Base-by-base conservation (phyloP, 129 eudicot species). In the Arctium minus region DNA sequence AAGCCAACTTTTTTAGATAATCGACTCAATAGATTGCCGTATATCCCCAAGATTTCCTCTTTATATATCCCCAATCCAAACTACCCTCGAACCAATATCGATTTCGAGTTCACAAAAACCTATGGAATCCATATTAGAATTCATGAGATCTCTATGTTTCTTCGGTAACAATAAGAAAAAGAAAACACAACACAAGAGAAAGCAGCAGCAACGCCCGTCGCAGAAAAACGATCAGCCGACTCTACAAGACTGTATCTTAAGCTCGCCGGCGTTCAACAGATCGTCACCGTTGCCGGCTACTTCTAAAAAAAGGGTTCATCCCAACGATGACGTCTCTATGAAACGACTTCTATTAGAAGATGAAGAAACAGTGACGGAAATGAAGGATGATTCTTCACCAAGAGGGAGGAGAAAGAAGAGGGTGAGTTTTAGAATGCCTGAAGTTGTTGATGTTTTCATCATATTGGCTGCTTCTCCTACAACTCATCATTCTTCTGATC, bases 231-330 rank as follows among this genome's bases (percentile, higher is more conserved):
- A 83, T 50, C 80, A 60, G 39, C 60, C 76, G n/a, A 92, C 90
- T 72, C 69, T 89, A 69, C 82, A 84, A 44, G 90, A 89, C 6
- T 84, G 86, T 86, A 89, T 89, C 30, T 39, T 86, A 53, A 48
- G 15, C 29, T 89, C 92, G 3, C 92, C 92, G 7, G 50, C 31
- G 85, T 50, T 86, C 22, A 80, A 77, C 56, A 73, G 12, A 10
- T 50, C 77, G 5, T 73, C 60, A 38, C n/a, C 76, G 4, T 38
- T 73, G 11, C 76, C 33, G n/a, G 15, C 77, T 29, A 33, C 80
- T 85, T 70, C 81, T 62, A 87, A 77, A 65, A 82, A 79, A 36
- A 75, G 80, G 85, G 86, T 91, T 39, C 74, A 87, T 69, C 96
- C 93, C 42, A 79, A 37, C 18, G 2, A 79, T 30, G 31, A 71